phyloP scores from a whole-genome alignment of 2,329 filamentous ascomycete species.

The Curvularia spicifera region DNA sequence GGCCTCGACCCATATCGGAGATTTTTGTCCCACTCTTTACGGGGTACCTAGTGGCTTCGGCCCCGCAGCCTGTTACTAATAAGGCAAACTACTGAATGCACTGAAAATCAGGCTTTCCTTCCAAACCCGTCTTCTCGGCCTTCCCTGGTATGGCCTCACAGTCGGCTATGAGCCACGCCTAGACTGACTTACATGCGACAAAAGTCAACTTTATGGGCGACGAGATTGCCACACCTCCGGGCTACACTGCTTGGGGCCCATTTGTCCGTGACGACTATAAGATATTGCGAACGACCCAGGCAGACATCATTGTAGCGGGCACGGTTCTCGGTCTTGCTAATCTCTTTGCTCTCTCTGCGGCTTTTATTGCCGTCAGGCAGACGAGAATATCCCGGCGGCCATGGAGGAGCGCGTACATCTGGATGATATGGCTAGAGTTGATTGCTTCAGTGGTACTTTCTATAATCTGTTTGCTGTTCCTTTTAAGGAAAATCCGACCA shows the following conservation, averaged over 20 bases:
- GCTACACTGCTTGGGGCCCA: slow-evolving; percentile 34
- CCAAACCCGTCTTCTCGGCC: neutral
- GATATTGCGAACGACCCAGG: slow-evolving; percentile 24
- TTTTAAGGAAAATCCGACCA: slow-evolving; percentile 38
- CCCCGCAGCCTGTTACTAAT: slow-evolving; percentile 7
- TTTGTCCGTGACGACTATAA: slow-evolving; percentile 32
- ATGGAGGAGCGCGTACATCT: slow-evolving; percentile 50
- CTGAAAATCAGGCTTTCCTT: slow-evolving; percentile 4
- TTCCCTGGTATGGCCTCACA: neutral
- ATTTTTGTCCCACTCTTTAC: slow-evolving; percentile 3
- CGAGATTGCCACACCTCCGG: slow-evolving; percentile 24
- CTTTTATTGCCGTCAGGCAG: slow-evolving; percentile 40
- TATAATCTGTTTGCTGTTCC: slow-evolving; percentile 46
- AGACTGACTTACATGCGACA: slow-evolving; percentile 2
- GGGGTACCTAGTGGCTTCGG: slow-evolving; percentile 7
- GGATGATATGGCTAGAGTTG: slow-evolving; percentile 58
- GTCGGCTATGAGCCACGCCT: slow-evolving; percentile 1
- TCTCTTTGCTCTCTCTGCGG: slow-evolving; percentile 30
- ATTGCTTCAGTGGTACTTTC: slow-evolving; percentile 52
- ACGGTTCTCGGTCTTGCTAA: slow-evolving; percentile 29
- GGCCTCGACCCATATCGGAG: neutral
- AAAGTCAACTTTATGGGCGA: slow-evolving; percentile 16
- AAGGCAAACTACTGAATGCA: slow-evolving; percentile 3
- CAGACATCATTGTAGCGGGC: slow-evolving; percentile 29
- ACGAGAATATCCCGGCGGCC: slow-evolving; percentile 31